Evolutionary conservation across 2,329 filamentous ascomycete genomes (phyloP).

Genomic region (Calycina herbarum): DNA sequence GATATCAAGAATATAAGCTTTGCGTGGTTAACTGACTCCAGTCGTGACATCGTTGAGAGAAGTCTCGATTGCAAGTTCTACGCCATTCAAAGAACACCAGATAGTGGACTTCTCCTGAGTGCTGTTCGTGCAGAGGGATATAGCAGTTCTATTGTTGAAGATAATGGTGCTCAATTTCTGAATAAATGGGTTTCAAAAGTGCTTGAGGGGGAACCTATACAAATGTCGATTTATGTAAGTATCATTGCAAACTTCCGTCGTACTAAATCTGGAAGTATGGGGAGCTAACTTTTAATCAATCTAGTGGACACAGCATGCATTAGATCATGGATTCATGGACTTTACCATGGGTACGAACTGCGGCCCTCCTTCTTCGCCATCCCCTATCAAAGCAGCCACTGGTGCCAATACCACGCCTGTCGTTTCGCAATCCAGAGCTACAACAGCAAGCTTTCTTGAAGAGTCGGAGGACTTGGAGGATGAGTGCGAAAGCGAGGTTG

Average conservation of each 20-base stretch:
- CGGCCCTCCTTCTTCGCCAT: neutral
- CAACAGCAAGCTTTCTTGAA: neutral
- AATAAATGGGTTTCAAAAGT: constrained; percentile 3
- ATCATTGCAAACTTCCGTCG: neutral
- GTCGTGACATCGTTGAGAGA: neutral
- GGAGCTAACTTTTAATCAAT: neutral
- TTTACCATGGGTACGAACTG: neutral
- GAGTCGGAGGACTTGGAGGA: neutral
- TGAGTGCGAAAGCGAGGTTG: neutral
- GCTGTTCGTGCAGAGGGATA: constrained; percentile 1
- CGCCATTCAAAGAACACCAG: neutral
- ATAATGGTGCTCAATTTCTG: constrained; percentile 6
- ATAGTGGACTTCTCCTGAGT: constrained; percentile 1
- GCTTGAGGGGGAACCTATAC: constrained; percentile 5
- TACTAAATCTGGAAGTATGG: neutral
- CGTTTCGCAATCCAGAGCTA: neutral
- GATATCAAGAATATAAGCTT: constrained; percentile 11
- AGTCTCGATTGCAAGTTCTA: constrained; percentile 10
- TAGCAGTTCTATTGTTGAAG: neutral
- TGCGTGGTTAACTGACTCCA: constrained; percentile 3
- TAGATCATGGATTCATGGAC: neutral
- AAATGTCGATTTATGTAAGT: constrained; percentile 10
- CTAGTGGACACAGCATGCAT: neutral
- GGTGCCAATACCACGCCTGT: neutral
- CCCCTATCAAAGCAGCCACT: neutral